These are phyloP conservation scores for Oryza meyeriana DNA, from an alignment of 176 grass and related monocot species.

Conservation along the genomic window DNA sequence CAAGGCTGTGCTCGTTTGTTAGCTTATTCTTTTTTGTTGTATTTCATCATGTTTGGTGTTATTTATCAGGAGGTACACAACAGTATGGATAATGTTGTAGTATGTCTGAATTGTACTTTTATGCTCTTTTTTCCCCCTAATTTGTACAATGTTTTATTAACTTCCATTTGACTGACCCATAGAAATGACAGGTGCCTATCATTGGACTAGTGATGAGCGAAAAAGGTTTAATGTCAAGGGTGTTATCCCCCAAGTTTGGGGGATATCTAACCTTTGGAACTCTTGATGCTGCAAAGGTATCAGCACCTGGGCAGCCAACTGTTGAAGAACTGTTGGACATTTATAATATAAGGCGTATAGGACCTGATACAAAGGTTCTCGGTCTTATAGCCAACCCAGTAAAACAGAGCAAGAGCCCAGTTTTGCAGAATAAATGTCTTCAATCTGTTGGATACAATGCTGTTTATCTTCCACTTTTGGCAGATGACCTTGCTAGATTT, in stretches of 20 bases:
- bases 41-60: not conserved
- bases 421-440: conserved; percentile 88
- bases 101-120: conserved; percentile 21
- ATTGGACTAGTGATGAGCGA: conserved; percentile 97
- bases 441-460: conserved; percentile 72
- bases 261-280: conserved; percentile 92
- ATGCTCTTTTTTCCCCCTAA: conserved; percentile 16
- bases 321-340: conserved; percentile 68
- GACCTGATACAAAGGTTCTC: conserved; percentile 72
- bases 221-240: conserved; percentile 79
- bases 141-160: conserved; percentile 7
- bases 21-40: conserved; percentile 13
- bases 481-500: conserved; percentile 80
- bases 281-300: conserved; percentile 61
- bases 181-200: conserved; percentile 72
- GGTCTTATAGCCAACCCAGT: conserved; percentile 93
- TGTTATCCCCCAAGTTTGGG: conserved; percentile 78
- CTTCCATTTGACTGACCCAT: conserved; percentile 46
- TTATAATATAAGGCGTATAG: conserved; percentile 76
- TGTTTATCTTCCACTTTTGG: conserved; percentile 91
- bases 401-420: conserved; percentile 85
- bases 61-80: not conserved
- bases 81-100: not conserved
- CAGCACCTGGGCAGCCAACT: conserved; percentile 80
- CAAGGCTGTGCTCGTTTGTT: not conserved